phyloP scores from a whole-genome alignment of 345 rosid species.

The Chamaenerion angustifolium region DNA sequence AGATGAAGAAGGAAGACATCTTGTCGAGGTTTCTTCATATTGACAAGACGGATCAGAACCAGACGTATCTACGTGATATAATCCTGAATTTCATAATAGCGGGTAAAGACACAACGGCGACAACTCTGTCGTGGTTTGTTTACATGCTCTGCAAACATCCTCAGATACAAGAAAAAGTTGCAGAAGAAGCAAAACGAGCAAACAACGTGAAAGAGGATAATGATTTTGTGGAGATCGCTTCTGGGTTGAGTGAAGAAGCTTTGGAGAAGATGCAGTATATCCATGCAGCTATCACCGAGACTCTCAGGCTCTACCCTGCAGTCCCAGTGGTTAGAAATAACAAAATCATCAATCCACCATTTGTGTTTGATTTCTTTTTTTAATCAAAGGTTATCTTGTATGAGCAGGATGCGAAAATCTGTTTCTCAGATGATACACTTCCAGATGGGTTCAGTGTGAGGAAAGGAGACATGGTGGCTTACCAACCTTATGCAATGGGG shows the following conservation, averaged over 20 bases:
- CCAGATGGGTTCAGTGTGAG: constrained; percentile 45
- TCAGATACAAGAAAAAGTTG: constrained; percentile 30
- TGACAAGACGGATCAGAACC: constrained; percentile 23
- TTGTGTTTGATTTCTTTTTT: no score
- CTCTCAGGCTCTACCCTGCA: constrained; percentile 44
- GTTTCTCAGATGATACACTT: constrained; percentile 43
- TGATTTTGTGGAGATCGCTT: constrained; percentile 16
- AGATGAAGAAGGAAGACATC: constrained; percentile 44
- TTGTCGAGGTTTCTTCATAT: constrained; percentile 44
- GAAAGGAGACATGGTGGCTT: constrained; percentile 37
- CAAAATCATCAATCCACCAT: no score
- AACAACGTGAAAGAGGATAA: constrained; percentile 4
- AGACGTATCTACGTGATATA: constrained; percentile 34
- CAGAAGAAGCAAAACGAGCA: constrained; percentile 22
- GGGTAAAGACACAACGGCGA: constrained; percentile 58
- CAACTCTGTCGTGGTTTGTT: constrained; percentile 43
- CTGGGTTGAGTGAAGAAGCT: constrained; percentile 20
- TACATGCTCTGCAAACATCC: constrained; percentile 41
- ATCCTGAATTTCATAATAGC: constrained; percentile 46
- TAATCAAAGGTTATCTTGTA: background rate
- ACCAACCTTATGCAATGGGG: constrained; percentile 53
- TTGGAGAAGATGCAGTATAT: constrained; percentile 41
- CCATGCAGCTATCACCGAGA: constrained; percentile 49
- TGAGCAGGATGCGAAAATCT: constrained; percentile 38
- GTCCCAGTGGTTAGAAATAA: constrained; percentile 40